These are phyloP conservation scores for Ustilago trichophora DNA, from an alignment of 1,284 basidiomycete species.

Conservation along the genomic window DNA sequence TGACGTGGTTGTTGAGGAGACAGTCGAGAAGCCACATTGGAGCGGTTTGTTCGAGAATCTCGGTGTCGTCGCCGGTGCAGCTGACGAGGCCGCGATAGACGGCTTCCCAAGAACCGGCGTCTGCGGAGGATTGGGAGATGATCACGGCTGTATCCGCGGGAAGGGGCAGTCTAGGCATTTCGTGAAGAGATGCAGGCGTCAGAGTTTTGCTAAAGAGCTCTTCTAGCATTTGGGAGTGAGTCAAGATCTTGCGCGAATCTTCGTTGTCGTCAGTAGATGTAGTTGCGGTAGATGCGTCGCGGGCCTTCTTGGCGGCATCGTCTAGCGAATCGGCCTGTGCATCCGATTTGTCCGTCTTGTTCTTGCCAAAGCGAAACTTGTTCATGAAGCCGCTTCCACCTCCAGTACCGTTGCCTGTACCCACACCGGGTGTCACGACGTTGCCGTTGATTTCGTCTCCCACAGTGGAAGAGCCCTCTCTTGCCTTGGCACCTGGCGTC, in stretches of 20 bases:
- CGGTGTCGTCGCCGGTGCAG: slow-evolving; percentile 74
- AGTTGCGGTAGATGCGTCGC: slow-evolving; percentile 7
- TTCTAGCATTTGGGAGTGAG: slow-evolving; percentile 69
- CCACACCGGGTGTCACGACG: slow-evolving; percentile 14
- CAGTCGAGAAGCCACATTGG: slow-evolving; percentile 91
- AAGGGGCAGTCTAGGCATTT: slow-evolving; percentile 77
- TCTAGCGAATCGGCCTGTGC: slow-evolving; percentile 15
- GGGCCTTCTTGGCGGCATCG: slow-evolving; percentile 16
- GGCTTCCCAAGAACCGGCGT: slow-evolving; percentile 77
- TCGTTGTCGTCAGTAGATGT: slow-evolving; percentile 1
- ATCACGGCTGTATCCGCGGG: slow-evolving; percentile 76
- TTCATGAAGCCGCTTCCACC: slow-evolving; percentile 49
- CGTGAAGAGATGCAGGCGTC: slow-evolving; percentile 75
- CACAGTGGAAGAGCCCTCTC: slow-evolving; percentile 18
- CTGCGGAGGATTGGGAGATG: slow-evolving; percentile 82
- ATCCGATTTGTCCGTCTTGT: slow-evolving; percentile 35
- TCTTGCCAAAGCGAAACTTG: slow-evolving; percentile 47
- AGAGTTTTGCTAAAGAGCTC: slow-evolving; percentile 76
- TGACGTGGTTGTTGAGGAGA: slow-evolving; percentile 71
- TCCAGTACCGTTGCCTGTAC: slow-evolving; percentile 2
- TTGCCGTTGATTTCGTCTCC: slow-evolving; percentile 32
- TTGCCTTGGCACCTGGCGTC: slow-evolving; percentile 11
- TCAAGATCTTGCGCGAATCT: slow-evolving; percentile 4
- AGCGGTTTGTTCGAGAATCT: slow-evolving; percentile 78
- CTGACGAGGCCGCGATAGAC: slow-evolving; percentile 77